These are phyloP conservation scores for Ganoderma lingzhi DNA, from an alignment of 1,284 basidiomycete species.

Conservation along the genomic window DNA sequence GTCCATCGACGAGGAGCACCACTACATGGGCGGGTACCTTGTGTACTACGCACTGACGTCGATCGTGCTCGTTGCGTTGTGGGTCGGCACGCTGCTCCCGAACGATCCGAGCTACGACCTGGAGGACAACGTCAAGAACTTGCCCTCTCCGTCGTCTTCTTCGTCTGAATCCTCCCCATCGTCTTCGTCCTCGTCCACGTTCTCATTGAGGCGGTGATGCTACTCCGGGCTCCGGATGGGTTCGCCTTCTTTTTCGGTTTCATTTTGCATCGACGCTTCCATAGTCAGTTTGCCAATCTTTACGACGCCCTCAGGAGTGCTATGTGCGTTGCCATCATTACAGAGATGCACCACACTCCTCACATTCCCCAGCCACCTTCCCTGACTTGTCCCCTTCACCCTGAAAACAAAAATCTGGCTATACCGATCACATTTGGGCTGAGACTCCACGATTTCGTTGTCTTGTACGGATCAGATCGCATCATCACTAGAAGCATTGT, in stretches of 20 bases:
- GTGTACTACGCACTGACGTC: conserved; percentile 64
- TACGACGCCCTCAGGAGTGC: background rate
- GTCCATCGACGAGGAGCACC: conserved; percentile 44
- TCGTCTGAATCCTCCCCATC: background rate
- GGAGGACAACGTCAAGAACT: background rate
- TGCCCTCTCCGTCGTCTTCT: background rate
- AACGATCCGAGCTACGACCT: conserved; percentile 35
- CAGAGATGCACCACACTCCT: background rate
- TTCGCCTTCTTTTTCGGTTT: background rate
- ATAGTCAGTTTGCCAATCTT: background rate
- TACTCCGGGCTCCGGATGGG: background rate
- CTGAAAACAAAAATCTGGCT: background rate
- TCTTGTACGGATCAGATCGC: background rate
- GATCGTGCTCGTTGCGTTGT: conserved; percentile 45
- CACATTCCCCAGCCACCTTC: background rate
- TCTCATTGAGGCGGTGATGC: background rate
- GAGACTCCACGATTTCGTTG: background rate
- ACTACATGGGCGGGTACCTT: conserved; percentile 67
- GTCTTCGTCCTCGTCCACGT: background rate
- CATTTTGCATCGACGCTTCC: background rate
- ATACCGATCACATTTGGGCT: background rate
- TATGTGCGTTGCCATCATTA: background rate
- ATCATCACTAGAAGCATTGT: background rate
- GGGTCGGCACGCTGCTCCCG: conserved; percentile 46
- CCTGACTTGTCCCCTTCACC: too few relatives aligned